Evolutionary conservation across 345 rosid genomes (phyloP).

Genomic region (Eucalyptus leucophloia): DNA sequence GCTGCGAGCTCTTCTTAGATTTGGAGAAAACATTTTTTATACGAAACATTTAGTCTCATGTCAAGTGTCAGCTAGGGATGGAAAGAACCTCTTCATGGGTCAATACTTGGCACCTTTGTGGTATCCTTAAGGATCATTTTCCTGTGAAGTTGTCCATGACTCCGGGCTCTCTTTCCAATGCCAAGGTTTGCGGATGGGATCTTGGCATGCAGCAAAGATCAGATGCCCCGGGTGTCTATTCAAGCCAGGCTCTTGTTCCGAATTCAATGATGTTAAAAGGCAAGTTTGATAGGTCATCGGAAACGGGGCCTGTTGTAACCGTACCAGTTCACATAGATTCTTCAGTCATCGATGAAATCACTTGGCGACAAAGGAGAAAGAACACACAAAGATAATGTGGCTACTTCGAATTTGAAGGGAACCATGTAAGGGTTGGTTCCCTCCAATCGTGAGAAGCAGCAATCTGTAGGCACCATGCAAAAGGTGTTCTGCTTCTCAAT

Average conservation of each 20-base stretch:
- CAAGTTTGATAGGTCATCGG: too few species aligned
- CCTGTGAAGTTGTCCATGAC: too few species aligned
- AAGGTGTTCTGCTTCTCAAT: not conserved
- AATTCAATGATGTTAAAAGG: too few species aligned
- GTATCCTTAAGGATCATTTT: not conserved
- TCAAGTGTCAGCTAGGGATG: too few species aligned
- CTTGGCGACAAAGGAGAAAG: not conserved
- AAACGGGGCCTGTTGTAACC: not conserved
- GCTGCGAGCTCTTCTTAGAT: not conserved
- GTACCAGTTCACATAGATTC: not conserved
- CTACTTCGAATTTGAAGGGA: not conserved
- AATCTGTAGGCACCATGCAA: not conserved
- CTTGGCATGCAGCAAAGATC: not conserved
- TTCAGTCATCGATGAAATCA: not conserved
- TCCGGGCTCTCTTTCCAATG: too few species aligned
- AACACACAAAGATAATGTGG: not conserved
- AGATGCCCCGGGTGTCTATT: not conserved
- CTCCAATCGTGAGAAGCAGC: not conserved
- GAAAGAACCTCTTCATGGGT: too few species aligned
- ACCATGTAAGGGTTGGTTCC: conserved; percentile 10
- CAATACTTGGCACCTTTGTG: not conserved
- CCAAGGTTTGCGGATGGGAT: too few species aligned
- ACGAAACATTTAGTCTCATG: too few species aligned
- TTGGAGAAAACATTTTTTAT: too few species aligned
- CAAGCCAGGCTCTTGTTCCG: too few species aligned